Percentiles rank a stretch among this genome's conserved stretches.
Conservation (phyloP, 1,284 basidiomycete genomes). For the Puccinia horiana region DNA sequence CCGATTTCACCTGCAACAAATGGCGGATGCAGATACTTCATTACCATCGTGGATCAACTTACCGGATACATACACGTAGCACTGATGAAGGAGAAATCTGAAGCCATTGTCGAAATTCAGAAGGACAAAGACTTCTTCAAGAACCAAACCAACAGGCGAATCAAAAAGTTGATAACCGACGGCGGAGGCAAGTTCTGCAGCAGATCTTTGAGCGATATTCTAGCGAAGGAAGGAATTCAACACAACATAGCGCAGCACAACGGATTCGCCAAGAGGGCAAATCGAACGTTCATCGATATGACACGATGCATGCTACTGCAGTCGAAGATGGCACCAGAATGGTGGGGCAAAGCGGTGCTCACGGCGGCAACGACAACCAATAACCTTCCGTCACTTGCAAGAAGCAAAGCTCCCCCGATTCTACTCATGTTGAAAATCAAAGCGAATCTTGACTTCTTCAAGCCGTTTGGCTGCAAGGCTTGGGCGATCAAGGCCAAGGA, state of each 20-base stretch:
- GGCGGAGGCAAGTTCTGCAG: neutral
- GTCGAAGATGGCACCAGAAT: neutral
- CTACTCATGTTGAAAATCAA: neutral
- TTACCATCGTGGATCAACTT: neutral
- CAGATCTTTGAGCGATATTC: neutral
- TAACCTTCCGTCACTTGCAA: neutral
- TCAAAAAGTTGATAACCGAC: neutral
- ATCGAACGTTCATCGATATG: conserved; percentile 8
- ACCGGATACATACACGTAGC: neutral
- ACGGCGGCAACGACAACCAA: neutral
- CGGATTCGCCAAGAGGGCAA: neutral
- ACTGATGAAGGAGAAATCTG: neutral
- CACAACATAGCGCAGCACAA: neutral
- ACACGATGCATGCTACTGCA: neutral
- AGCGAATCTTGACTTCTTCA: neutral
- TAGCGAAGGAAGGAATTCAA: neutral
- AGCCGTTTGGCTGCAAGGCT: neutral
- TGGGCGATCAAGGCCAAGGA: neutral
- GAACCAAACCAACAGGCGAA: neutral
- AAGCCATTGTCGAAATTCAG: neutral
- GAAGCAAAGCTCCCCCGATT: neutral
- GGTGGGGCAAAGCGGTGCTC: too few relatives aligned
- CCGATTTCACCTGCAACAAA: neutral
- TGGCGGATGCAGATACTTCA: neutral
- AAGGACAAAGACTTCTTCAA: neutral